Conservation (phyloP, 345 rosid species). For the Hibiscus mutabilis region DNA sequence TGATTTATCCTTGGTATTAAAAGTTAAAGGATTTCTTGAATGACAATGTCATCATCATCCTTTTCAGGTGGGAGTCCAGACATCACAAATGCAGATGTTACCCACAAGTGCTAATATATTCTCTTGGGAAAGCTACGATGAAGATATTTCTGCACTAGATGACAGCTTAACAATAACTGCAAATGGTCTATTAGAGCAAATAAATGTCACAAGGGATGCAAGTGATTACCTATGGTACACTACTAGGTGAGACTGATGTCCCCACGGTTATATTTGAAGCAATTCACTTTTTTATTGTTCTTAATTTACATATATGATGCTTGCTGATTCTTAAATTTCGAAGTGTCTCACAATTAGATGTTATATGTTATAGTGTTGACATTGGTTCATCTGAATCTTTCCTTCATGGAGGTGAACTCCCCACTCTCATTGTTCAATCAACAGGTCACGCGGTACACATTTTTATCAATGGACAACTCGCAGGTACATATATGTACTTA, state of each 20-base stretch:
- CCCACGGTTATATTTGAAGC: not conserved
- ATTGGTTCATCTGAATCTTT: slow-evolving; percentile 73
- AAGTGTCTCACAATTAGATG: not conserved
- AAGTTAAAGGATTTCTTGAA: not conserved
- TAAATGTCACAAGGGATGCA: slow-evolving; percentile 44
- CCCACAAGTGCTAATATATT: slow-evolving; percentile 46
- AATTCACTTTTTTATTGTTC: not conserved
- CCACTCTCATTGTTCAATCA: not conserved
- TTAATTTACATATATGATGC: not conserved
- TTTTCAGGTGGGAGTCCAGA: slow-evolving; percentile 40
- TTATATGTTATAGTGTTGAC: slow-evolving; percentile 48
- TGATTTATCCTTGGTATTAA: too few relatives aligned
- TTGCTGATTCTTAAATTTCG: slow-evolving; percentile 2
- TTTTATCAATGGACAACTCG: not conserved
- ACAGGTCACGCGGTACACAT: not conserved
- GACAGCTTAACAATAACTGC: slow-evolving; percentile 58
- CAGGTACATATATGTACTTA: not conserved
- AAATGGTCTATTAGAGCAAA: slow-evolving; percentile 37
- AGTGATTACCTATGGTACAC: slow-evolving; percentile 67
- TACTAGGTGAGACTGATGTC: slow-evolving; percentile 29
- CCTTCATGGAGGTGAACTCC: slow-evolving; percentile 27
- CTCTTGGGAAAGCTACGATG: slow-evolving; percentile 81
- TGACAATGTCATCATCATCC: not conserved
- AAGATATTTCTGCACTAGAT: slow-evolving; percentile 65
- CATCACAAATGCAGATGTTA: slow-evolving; percentile 65